phyloP scores from a whole-genome alignment of 73 alveolate species.

The Urostyla sp. region DNA sequence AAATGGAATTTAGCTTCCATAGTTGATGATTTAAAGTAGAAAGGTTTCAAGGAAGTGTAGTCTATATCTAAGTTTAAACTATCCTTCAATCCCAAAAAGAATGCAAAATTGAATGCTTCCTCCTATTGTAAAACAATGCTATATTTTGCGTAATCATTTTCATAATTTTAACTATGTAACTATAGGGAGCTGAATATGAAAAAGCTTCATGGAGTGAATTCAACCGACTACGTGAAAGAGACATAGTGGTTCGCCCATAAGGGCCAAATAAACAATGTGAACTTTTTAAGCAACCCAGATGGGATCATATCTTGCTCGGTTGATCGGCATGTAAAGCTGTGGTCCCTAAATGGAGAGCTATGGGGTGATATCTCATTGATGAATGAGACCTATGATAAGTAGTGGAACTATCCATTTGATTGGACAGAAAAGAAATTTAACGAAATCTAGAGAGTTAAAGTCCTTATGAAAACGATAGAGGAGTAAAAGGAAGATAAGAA shows the following conservation, averaged over 20 bases:
- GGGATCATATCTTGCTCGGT: slow-evolving; percentile 69
- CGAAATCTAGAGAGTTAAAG: slow-evolving; percentile 79
- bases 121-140: slow-evolving; percentile 9
- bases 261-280: slow-evolving; percentile 51
- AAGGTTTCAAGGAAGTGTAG: slow-evolving; percentile 21
- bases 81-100: slow-evolving; percentile 67
- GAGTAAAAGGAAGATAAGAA: slow-evolving; percentile 2
- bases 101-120: slow-evolving; percentile 43
- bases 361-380: slow-evolving; percentile 76
- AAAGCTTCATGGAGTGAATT: slow-evolving; percentile 18
- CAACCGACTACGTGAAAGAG: slow-evolving; percentile 16
- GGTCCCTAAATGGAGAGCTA: slow-evolving; percentile 74
- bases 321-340: slow-evolving; percentile 73
- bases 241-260: slow-evolving; percentile 76
- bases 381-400: slow-evolving; percentile 68
- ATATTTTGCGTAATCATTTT: slow-evolving; percentile 18
- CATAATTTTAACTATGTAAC: neutral
- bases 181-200: slow-evolving; percentile 55
- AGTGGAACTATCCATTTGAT: slow-evolving; percentile 88
- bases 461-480: slow-evolving; percentile 69
- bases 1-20: slow-evolving; percentile 43
- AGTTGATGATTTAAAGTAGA: neutral
- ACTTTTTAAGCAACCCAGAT: slow-evolving; percentile 71
- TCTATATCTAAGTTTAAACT: slow-evolving; percentile 16
- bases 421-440: slow-evolving; percentile 79